Percentiles rank a stretch among this genome's conserved stretches.
Evolutionary conservation across 2,329 filamentous ascomycete species (phyloP).

Genomic region (Fusarium tuaranense): DNA sequence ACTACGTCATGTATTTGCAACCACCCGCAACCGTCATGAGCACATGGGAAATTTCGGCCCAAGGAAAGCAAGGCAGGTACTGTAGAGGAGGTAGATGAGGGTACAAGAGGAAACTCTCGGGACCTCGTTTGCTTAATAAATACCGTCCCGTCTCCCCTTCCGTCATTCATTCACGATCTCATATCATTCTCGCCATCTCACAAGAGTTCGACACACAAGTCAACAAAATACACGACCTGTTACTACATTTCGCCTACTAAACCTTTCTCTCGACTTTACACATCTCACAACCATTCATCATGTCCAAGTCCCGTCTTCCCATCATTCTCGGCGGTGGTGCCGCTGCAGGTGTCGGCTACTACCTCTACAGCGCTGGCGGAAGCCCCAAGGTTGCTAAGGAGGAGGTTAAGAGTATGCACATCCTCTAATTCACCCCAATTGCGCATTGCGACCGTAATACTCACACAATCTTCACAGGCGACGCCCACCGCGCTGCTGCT

Average conservation of each 20-base stretch:
- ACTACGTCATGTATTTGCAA: conserved; percentile 46
- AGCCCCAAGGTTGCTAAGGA: conserved; percentile 85
- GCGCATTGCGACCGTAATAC: background rate
- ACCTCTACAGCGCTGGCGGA: conserved; percentile 89
- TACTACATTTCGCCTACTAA: background rate
- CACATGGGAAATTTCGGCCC: conserved; percentile 31
- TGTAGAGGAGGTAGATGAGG: background rate
- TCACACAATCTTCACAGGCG: conserved; percentile 66
- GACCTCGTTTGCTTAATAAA: conserved; percentile 25
- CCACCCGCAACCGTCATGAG: conserved; percentile 33
- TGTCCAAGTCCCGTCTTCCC: conserved; percentile 61
- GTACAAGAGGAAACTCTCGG: conserved; percentile 7
- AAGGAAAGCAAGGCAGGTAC: conserved; percentile 19
- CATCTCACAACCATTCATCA: conserved; percentile 7
- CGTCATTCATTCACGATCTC: conserved; percentile 7
- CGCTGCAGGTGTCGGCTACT: conserved; percentile 82
- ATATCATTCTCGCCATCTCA: conserved; percentile 8
- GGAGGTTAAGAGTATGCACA: conserved; percentile 79
- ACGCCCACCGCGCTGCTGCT: conserved; percentile 76
- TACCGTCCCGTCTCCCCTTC: conserved; percentile 30
- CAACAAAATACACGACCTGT: too few relatives aligned
- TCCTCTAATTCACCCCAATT: background rate
- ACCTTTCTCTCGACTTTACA: background rate
- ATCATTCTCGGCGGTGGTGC: conserved; percentile 70
- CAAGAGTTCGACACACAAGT: background rate